Evolutionary conservation across 2,329 filamentous ascomycete genomes (phyloP), one percentile per base, ranked within the genome.

Genomic region (Cladophialophora exuberans): DNA sequence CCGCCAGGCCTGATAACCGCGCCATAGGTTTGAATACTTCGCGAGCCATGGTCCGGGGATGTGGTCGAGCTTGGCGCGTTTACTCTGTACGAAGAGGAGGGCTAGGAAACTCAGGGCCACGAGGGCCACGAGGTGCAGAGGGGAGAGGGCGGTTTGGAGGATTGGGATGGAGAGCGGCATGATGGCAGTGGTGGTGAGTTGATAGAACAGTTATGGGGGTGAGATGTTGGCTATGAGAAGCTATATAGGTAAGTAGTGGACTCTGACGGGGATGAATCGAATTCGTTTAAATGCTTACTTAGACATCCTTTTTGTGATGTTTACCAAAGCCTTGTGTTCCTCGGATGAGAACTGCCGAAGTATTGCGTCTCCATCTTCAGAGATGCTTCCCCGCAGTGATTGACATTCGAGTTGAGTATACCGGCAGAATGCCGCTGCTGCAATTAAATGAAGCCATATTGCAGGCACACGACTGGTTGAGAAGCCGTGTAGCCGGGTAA

Each of bases 21-120:
- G 30, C 46, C 46, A 49, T 6, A 39, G 18, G 7, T 49, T 39
- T n/a, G 46, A 38, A 10, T 49, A 49, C 22, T 49, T 49, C 7
- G 46, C 46, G n/a, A 49, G 46, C 35, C 13, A 18, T 2, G 46
- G 46, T 2, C 46, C 46, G 9, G 33, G 46, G 15, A 49, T 39
- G n/a, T 49, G 46, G 26, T 39, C 46, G 6, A 49, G 46, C 4
- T 28, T 11, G 22, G 46, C 46, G 4, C 46, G n/a, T 26, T 49
- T 49, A 35, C 46, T 49, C 15, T 49, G 31, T 1, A 49, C 23
- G 4, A 49, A 49, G 10, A 49, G 23, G 7, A 28, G 39, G 9
- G 39, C 22, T 6, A 49, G 3, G 4, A 33, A 7, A 15, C 22
- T 26, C n/a, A 49, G n/a, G 17, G 39, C 10, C 13, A 15, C 13